Percentiles rank a stretch among this genome's conserved stretches.
phyloP scores from a whole-genome alignment of 1,284 basidiomycete genomes.

The Naganishia cerealis region DNA sequence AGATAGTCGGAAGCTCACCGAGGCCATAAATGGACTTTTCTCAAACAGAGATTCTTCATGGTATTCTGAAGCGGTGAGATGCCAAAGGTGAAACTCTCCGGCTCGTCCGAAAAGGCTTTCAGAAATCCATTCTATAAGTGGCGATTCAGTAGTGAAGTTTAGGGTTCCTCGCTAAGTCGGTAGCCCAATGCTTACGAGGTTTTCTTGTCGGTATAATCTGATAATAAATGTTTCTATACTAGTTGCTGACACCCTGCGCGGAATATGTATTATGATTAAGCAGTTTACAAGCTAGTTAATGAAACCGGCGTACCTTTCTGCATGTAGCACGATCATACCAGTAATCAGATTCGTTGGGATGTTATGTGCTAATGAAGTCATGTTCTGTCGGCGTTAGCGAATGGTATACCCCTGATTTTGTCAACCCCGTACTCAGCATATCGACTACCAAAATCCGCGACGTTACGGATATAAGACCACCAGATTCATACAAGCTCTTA shows the following conservation, averaged over 20 bases:
- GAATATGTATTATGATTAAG: not conserved
- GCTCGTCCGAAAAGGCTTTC: slow-evolving; percentile 95
- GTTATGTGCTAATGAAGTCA: slow-evolving; percentile 57
- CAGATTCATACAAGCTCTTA: slow-evolving; percentile 78
- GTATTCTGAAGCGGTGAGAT: slow-evolving; percentile 87
- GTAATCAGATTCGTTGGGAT: slow-evolving; percentile 83
- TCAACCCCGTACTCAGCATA: slow-evolving; percentile 65
- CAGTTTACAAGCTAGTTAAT: not conserved
- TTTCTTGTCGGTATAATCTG: slow-evolving; percentile 81
- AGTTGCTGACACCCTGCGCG: slow-evolving; percentile 71
- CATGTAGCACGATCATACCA: slow-evolving; percentile 89
- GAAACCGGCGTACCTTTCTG: slow-evolving; percentile 67
- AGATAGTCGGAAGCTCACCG: slow-evolving; percentile 58
- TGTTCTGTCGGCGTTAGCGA: not conserved
- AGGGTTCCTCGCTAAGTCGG: not conserved
- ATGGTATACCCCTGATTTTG: not conserved
- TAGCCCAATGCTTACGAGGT: slow-evolving; percentile 55
- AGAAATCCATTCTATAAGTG: slow-evolving; percentile 71
- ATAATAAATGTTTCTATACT: slow-evolving; percentile 88
- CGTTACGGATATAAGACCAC: slow-evolving; percentile 87
- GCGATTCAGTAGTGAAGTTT: not conserved
- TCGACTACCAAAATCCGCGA: slow-evolving; percentile 93
- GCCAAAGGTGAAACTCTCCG: slow-evolving; percentile 88
- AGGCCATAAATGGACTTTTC: slow-evolving; percentile 86
- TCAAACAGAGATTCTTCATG: slow-evolving; percentile 86